These are phyloP conservation scores for Maudiozyma saulgeensis DNA, from an alignment of 805 yeast genomes.

Conservation along the genomic window DNA sequence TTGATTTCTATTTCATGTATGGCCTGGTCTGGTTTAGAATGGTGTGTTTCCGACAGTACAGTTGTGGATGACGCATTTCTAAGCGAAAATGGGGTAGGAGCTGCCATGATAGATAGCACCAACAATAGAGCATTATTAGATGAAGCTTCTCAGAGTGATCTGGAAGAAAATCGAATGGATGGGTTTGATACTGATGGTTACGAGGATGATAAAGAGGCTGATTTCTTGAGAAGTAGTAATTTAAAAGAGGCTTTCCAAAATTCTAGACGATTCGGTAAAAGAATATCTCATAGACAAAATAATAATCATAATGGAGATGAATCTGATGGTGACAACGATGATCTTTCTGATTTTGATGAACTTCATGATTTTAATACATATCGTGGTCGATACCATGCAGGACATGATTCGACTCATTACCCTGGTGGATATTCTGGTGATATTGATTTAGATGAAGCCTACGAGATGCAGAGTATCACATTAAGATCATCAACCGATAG, in stretches of 20 bases:
- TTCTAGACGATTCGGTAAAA: not conserved
- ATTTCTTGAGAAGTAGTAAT: conserved; percentile 1
- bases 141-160: not conserved
- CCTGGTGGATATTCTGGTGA: not conserved
- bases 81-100: not conserved
- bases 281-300: not conserved
- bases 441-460: conserved; percentile 7
- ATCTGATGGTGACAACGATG: not conserved
- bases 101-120: not conserved
- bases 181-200: not conserved
- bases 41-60: conserved; percentile 22
- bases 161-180: not conserved
- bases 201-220: not conserved
- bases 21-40: conserved; percentile 29
- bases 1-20: conserved; percentile 17
- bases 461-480: conserved; percentile 18
- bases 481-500: conserved; percentile 13
- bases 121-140: not conserved
- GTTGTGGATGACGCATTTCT: not conserved
- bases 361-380: not conserved
- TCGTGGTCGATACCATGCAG: not conserved
- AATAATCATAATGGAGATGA: not conserved
- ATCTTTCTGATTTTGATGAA: not conserved
- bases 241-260: not conserved
- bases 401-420: not conserved